A percentile compares a stretch with the other conserved stretches of the same genome.
These are phyloP conservation scores for Carpinus fangiana DNA, from an alignment of 306 rosid genomes.

Conservation along the genomic window DNA sequence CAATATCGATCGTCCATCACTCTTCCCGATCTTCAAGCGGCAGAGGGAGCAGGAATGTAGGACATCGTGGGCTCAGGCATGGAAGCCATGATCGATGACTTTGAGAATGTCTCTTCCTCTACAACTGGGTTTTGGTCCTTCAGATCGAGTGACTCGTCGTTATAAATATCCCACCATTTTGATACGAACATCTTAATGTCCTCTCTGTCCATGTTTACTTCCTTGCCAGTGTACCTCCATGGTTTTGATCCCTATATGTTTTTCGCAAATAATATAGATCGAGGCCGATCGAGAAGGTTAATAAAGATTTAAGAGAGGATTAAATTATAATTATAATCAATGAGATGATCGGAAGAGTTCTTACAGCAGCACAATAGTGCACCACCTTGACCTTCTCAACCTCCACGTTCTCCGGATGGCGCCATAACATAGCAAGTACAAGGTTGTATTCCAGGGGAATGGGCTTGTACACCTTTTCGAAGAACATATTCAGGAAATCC, in stretches of 20 bases:
- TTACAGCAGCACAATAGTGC: conserved; percentile 72
- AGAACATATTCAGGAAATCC: conserved; percentile 76
- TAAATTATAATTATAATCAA: no score
- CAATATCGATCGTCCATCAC: not conserved
- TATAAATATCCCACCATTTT: conserved; percentile 68
- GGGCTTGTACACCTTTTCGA: conserved; percentile 52
- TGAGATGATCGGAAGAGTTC: conserved; percentile 5
- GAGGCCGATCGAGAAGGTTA: not conserved
- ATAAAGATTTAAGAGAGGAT: no score
- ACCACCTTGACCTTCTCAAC: conserved; percentile 53
- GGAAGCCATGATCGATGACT: conserved; percentile 50
- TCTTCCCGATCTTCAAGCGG: conserved; percentile 38
- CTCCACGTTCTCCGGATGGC: conserved; percentile 64
- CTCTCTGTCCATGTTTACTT: conserved; percentile 64
- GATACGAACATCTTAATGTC: conserved; percentile 53
- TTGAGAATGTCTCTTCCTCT: conserved; percentile 27
- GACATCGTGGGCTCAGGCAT: conserved; percentile 45
- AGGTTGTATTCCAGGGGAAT: conserved; percentile 54
- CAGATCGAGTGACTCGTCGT: conserved; percentile 58
- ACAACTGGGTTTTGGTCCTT: conserved; percentile 31
- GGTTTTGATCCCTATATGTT: conserved; percentile 59
- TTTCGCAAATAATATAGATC: not conserved
- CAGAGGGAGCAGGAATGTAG: conserved; percentile 55
- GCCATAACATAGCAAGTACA: conserved; percentile 65
- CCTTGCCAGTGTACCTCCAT: conserved; percentile 64